Evolutionary conservation across 129 eudicot species (phyloP), one percentile per base, ranked within the genome.

Genomic region (Tagetes patula): DNA sequence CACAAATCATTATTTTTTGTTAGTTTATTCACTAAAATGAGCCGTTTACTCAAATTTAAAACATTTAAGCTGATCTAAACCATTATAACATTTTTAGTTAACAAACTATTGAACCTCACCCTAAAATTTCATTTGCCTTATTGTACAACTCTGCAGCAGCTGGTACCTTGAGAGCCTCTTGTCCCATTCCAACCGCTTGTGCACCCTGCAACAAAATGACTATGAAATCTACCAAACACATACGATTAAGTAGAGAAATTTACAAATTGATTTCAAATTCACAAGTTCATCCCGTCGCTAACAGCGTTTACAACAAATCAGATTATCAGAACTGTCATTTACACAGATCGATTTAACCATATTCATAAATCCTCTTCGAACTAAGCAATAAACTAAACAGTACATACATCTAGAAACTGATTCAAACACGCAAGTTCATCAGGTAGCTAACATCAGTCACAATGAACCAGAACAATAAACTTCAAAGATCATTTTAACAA

Each of bases 111-210:
- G 13, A 53, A 34, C 82, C 84, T 37, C 82, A 92, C 98, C 98
- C 98, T 58, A 92, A 74, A 72, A 92, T 87, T 41, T 89, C 90
- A 77, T 89, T 89, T 53, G 98, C 98, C 80, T 85, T 89, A 53
- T 75, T 76, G 86, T 80, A 92, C 82, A 92, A 79, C 54, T 86
- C 89, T 80, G 92, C 88, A 73, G 98, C 98, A 70, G 96, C 98
- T 80, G 98, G 96, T 69, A 92, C 90, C 54, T 85, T 89, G 48
- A 85, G 96, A 69, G 92, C 98, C 75, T 89, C 95, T 49, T 79
- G 77, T 11, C 98, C 98, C 98, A 93, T 93, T 71, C 98, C 98
- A 81, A 92, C 96, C 31, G 89, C 80, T 89, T 92, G 98, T 80
- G 98, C 98, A 77, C 98, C 98, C 98, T 92, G 81, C 14, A 85